Conservation (phyloP, 768 basidiomycete species). For the Pisolithus sp. region DNA sequence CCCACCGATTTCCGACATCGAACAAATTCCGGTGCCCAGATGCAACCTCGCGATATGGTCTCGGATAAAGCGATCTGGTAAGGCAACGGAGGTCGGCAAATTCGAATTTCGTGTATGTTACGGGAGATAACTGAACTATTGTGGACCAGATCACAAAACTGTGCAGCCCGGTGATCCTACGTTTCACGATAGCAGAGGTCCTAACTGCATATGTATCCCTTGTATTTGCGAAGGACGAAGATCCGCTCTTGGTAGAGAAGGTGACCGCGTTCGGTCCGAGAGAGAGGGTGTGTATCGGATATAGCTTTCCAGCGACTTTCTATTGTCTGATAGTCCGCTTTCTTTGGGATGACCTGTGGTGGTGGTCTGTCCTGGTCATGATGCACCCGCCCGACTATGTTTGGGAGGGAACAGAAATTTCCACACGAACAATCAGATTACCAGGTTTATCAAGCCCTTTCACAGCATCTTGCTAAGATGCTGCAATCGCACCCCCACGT, state of each 20-base stretch:
- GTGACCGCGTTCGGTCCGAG: slow-evolving; percentile 68
- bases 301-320: neutral
- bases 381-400: neutral
- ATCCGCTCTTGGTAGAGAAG: slow-evolving; percentile 49
- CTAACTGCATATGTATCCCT: slow-evolving; percentile 58
- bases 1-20: neutral
- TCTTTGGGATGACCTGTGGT: neutral
- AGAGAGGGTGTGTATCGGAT: slow-evolving; percentile 44
- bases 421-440: slow-evolving; percentile 68
- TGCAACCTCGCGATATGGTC: slow-evolving; percentile 54
- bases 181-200: slow-evolving; percentile 60
- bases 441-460: slow-evolving; percentile 54
- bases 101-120: neutral
- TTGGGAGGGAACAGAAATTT: slow-evolving; percentile 39
- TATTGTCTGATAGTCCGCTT: neutral
- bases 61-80: slow-evolving; percentile 14
- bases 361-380: neutral
- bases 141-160: slow-evolving; percentile 6
- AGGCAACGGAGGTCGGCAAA: neutral
- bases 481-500: slow-evolving; percentile 48
- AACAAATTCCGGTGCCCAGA: slow-evolving; percentile 3
- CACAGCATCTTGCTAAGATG: slow-evolving; percentile 60
- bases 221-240: slow-evolving; percentile 29
- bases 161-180: slow-evolving; percentile 36
- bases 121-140: neutral